Evolutionary conservation across 2,329 filamentous ascomycete species (phyloP), one percentile per base, ranked within the genome.

Genomic region (Seiridium unicorne): DNA sequence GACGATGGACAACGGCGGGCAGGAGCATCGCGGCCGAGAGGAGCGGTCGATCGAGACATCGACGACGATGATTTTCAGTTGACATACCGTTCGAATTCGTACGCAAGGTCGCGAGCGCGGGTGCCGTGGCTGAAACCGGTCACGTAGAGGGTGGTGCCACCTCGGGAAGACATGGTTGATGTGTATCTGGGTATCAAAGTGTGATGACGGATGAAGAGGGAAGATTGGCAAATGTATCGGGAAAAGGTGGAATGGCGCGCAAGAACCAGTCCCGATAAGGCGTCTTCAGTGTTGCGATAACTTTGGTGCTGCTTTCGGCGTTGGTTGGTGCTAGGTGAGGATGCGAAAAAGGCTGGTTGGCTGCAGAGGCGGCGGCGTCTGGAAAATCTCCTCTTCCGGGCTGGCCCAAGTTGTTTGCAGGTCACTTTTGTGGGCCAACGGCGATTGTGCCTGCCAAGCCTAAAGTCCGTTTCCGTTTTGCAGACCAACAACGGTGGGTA

Each of bases 41-140:
- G 72, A 70, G 72, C 71, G 75, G 74, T 71, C 74, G 72, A 70
- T 72, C 73, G 73, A 73, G 77, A 76, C 74, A 79, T 79, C 78
- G 80, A 77, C 76, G 77, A 76, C 74, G 71, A 69, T 72, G 72
- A 53, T 44, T 73, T 81, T 59, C 32, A 79, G 81, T 78, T 84
- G 85, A 96, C 93, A 88, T 97, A 97, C 92, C 94, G 93, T 93
- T 98, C 94, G 91, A 98, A 98, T 86, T 98, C 94, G 91, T 96
- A 97, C 84, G 94, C 93, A 78, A 98, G 91, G 85, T 99, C 93
- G 88, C 95, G 92, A 78, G 95, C 93, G 84, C 95, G 92, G 78
- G 94, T 97, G 79, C 94, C 93, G 81, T 97, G 93, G 86, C 94
- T 96, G 80, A 99, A 99, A 86, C 95, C 95, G 74, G 93, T 97